Evolutionary conservation across 75 land plant genomes (phyloP), one percentile per base, ranked within the genome.

Genomic region (Larix kaempferi): DNA sequence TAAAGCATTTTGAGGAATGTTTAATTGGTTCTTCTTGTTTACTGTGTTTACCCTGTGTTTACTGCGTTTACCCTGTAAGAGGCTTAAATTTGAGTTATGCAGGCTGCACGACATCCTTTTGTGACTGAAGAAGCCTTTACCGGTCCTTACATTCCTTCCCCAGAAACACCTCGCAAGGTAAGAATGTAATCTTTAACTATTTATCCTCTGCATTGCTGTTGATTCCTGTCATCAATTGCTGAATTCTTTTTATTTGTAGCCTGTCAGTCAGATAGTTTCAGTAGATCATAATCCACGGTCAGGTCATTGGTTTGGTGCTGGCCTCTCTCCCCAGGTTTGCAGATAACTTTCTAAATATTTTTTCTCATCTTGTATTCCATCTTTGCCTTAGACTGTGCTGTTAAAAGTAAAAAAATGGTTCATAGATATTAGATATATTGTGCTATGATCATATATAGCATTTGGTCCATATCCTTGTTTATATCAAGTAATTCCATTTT

Each of bases 71-170:
- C 1, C n/a, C 23, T 69, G 12, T 44, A 69, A 69, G 39, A 41
- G 39, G 39, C 25, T 69, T 21, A n/a, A 17, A 35, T 14, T 79
- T 73, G 59, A 44, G 37, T 29, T 57, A 35, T 85, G 58, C 87
- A 95, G 98, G 98, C 98, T 76, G 84, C 85, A 56, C 85, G 83
- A 17, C 98, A 95, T 80, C 98, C 98, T 71, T 95, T 95, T 87
- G 79, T 95, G 29, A 95, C 94, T 6, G 93, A 91, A 23, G 93
- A 88, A 55, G 87, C 89, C 56, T 94, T 91, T 78, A 88, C 88
- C 15, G 76, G 90, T 63, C 94, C 98, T 21, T 95, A 88, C 72
- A 80, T 44, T 35, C 98, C 98, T 71, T 80, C 82, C 26, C 84
- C 83, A 60, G 98, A 93, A 86, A 86, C 93, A 8, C 89, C 89